These are phyloP conservation scores for Tricholoma hemisulphureum DNA, from an alignment of 768 basidiomycete genomes.

Conservation along the genomic window DNA sequence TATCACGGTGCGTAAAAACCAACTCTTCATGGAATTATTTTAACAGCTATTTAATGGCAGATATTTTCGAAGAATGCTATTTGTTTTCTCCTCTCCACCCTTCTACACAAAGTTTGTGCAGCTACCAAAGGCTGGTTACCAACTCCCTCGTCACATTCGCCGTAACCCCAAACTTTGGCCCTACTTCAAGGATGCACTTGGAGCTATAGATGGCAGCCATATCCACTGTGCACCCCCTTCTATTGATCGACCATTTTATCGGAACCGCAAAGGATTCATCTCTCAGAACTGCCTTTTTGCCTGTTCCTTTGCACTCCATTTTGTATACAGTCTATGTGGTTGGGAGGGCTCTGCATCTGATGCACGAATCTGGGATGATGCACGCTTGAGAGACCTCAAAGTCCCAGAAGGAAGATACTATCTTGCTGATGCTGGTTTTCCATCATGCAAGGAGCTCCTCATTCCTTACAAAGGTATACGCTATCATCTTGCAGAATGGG, in stretches of 20 bases:
- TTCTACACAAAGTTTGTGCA: background rate
- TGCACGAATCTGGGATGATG: background rate
- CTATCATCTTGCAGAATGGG: background rate
- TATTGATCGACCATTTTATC: background rate
- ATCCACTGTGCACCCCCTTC: too few species aligned
- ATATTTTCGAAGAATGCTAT: background rate
- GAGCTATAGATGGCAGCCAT: too few species aligned
- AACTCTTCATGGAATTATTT: too few species aligned
- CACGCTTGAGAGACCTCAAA: background rate
- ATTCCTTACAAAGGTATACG: background rate
- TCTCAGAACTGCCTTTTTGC: too few species aligned
- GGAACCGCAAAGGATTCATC: too few species aligned
- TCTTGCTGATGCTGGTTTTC: too few species aligned
- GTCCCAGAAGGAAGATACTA: background rate
- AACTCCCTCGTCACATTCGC: background rate
- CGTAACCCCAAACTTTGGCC: too few species aligned
- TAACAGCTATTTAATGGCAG: too few species aligned
- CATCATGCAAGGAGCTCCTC: too few species aligned
- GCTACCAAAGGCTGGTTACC: background rate
- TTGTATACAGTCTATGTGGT: background rate
- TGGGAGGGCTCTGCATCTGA: background rate
- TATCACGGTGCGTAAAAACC: too few species aligned
- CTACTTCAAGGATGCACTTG: too few species aligned
- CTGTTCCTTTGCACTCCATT: background rate
- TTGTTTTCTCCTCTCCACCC: background rate